Percentiles rank a stretch among this genome's conserved stretches.
These are phyloP conservation scores for Aquilaria agallochum DNA, from an alignment of 441 rosid genomes.

Conservation along the genomic window DNA sequence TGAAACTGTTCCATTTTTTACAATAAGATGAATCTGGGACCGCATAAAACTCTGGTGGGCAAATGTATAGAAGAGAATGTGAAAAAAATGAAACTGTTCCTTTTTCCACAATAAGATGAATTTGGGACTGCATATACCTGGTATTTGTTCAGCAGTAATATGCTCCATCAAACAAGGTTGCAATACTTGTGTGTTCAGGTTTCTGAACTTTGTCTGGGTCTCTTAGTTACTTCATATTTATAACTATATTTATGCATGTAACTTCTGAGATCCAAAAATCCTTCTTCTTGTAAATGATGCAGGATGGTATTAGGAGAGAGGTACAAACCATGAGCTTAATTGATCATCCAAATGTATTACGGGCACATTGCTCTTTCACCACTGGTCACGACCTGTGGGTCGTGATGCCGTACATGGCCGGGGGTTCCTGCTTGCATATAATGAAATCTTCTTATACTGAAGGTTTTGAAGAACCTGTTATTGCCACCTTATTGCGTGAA, in stretches of 20 bases:
- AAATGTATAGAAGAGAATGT: no score
- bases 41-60: no score
- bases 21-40: no score
- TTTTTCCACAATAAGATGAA: no score
- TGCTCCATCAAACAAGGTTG: no score
- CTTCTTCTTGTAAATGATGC: slow-evolving; percentile 20
- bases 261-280: background rate
- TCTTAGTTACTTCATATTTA: slow-evolving; percentile 7
- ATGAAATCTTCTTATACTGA: slow-evolving; percentile 84
- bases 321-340: slow-evolving; percentile 94
- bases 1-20: no score
- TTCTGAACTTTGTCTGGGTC: slow-evolving; percentile 4
- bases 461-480: slow-evolving; percentile 95
- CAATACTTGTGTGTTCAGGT: slow-evolving; percentile 1
- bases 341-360: slow-evolving; percentile 86
- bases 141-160: no score
- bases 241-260: slow-evolving; percentile 1
- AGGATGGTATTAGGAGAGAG: slow-evolving; percentile 99
- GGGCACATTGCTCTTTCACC: slow-evolving; percentile 96
- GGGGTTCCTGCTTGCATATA: slow-evolving; percentile 97
- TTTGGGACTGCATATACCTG: no score
- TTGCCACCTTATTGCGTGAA: slow-evolving; percentile 85
- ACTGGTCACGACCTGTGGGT: slow-evolving; percentile 90
- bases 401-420: slow-evolving; percentile 99
- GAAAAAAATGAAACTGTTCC: no score